Percentiles rank a stretch among this genome's conserved stretches.
Conservation (phyloP, 2,329 filamentous ascomycete species). For the Fusarium sublunatum region DNA sequence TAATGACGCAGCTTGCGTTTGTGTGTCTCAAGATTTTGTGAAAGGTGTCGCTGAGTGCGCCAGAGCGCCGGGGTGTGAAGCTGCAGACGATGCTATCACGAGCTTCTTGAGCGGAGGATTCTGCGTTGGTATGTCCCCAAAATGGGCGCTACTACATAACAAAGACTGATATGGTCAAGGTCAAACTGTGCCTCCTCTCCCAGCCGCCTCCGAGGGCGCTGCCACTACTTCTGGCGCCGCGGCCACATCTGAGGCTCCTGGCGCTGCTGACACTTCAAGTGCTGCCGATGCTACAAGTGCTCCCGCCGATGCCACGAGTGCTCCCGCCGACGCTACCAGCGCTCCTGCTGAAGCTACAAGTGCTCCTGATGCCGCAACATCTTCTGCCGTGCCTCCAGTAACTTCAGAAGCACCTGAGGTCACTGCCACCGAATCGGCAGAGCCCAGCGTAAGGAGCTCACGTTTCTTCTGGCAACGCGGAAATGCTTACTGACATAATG, state of each 20-base stretch:
- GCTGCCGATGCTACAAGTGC: not conserved
- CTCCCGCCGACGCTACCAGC: not conserved
- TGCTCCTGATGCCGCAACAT: slow-evolving; percentile 10
- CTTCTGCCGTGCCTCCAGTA: slow-evolving; percentile 6
- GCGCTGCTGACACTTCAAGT: slow-evolving; percentile 10
- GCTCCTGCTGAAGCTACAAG: too few relatives aligned
- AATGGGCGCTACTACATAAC: not conserved
- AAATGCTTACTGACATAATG: slow-evolving; percentile 12
- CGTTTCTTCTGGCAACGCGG: not conserved
- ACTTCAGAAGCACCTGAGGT: slow-evolving; percentile 16
- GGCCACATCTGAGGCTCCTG: slow-evolving; percentile 18
- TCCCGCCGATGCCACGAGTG: not conserved
- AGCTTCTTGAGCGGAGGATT: slow-evolving; percentile 35
- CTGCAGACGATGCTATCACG: slow-evolving; percentile 37
- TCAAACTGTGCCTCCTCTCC: slow-evolving; percentile 21
- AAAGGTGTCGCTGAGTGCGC: slow-evolving; percentile 57
- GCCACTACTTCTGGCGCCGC: slow-evolving; percentile 17
- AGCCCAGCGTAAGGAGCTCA: slow-evolving; percentile 33
- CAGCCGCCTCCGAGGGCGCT: slow-evolving; percentile 7
- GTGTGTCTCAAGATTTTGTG: slow-evolving; percentile 50
- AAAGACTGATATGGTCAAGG: slow-evolving; percentile 27
- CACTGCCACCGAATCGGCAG: slow-evolving; percentile 6
- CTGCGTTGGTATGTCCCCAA: slow-evolving; percentile 40
- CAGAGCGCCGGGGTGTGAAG: slow-evolving; percentile 40
- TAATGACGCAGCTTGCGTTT: slow-evolving; percentile 54